Conservation (phyloP, 2,329 filamentous ascomycete species). For the Exserohilum rostratum region DNA sequence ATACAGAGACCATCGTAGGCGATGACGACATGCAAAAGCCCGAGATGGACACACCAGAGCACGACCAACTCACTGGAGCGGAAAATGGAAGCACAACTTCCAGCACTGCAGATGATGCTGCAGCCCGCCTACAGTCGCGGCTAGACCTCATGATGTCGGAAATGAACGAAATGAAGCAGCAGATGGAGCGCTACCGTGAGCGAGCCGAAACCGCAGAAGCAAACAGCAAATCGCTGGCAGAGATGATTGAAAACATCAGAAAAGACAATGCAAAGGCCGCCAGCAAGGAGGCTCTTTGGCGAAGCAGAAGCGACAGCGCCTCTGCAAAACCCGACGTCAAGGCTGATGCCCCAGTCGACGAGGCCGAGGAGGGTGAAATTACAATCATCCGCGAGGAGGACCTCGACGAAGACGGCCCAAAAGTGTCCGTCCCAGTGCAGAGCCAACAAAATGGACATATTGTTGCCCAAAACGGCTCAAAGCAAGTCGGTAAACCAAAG, state of each 20-base stretch:
- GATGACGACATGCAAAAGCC: conserved; percentile 27
- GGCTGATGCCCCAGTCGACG: conserved; percentile 25
- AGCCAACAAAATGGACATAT: conserved; percentile 42
- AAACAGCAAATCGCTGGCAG: conserved; percentile 78
- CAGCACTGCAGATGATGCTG: conserved; percentile 42
- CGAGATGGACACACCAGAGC: conserved; percentile 16
- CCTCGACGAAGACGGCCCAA: conserved; percentile 32
- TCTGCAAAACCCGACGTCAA: conserved; percentile 10
- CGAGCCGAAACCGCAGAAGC: conserved; percentile 81
- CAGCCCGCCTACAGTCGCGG: conserved; percentile 67
- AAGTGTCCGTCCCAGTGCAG: conserved; percentile 22
- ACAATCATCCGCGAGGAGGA: conserved; percentile 45
- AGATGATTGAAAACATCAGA: conserved; percentile 86
- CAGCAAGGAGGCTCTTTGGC: conserved; percentile 35
- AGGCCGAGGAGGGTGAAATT: conserved; percentile 44
- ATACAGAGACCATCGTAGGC: conserved; percentile 35
- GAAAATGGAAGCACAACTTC: conserved; percentile 33
- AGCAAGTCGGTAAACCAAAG: conserved; percentile 29
- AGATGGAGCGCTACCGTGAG: conserved; percentile 77
- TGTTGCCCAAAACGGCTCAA: conserved; percentile 28
- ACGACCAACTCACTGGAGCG: conserved; percentile 20
- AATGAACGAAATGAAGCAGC: conserved; percentile 79
- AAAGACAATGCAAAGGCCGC: conserved; percentile 63
- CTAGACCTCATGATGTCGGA: conserved; percentile 79
- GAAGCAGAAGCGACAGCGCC: conserved; percentile 34